These are phyloP conservation scores for Phenoliferia sp. DNA, from an alignment of 1,284 basidiomycete genomes.

Conservation along the genomic window DNA sequence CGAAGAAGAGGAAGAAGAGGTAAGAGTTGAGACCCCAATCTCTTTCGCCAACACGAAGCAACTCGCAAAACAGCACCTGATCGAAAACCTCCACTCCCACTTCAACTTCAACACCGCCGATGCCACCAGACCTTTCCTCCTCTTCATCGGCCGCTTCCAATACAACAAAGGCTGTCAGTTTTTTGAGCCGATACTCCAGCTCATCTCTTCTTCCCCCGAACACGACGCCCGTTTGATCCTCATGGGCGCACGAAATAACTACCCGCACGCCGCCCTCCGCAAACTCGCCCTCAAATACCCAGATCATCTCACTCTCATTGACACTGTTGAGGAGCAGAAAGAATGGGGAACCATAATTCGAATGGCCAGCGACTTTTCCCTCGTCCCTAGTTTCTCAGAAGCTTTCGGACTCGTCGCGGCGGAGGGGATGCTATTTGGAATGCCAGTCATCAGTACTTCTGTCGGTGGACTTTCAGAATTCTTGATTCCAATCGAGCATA, in stretches of 20 bases:
- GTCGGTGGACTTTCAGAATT: constrained; percentile 25
- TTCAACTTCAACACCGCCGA: constrained; percentile 10
- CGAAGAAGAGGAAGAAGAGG: no score
- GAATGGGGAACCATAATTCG: constrained; percentile 12
- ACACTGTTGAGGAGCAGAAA: constrained; percentile 8
- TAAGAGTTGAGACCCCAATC: neutral
- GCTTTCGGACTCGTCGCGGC: constrained; percentile 28
- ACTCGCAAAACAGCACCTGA: constrained; percentile 11
- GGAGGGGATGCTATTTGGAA: constrained; percentile 24
- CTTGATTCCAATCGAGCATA: neutral
- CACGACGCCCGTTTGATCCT: constrained; percentile 13
- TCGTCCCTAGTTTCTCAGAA: constrained; percentile 22
- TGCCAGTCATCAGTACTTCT: constrained; percentile 15
- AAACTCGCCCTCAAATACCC: constrained; percentile 9
- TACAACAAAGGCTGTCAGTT: constrained; percentile 31
- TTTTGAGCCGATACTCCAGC: constrained; percentile 15
- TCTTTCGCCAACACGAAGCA: constrained; percentile 14
- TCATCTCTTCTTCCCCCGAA: neutral
- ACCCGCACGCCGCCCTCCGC: constrained; percentile 9
- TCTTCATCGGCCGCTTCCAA: constrained; percentile 28
- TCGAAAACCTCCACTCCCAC: constrained; percentile 4
- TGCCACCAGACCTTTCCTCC: constrained; percentile 7
- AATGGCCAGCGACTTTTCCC: constrained; percentile 21
- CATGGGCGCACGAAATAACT: constrained; percentile 26
- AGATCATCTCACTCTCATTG: constrained; percentile 14